Base-by-base conservation (phyloP, 768 basidiomycete species). In the Podaxis sp. region DNA sequence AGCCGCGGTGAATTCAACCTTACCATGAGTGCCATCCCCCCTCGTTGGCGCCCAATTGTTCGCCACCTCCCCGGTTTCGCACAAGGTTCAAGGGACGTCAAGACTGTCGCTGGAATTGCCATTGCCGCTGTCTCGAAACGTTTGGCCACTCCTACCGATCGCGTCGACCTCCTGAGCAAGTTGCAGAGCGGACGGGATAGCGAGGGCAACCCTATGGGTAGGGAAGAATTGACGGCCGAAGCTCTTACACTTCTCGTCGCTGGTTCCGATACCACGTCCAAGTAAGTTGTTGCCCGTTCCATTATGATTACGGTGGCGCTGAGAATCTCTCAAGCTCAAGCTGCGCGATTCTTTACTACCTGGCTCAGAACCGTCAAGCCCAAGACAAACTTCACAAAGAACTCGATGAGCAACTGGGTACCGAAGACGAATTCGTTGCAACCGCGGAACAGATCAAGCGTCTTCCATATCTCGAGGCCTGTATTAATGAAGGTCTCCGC, bases 201-300 rank as follows among this genome's bases (percentile, higher is more conserved):
- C 51, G 74, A 81, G 11, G 95, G 95, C 13, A 85, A 93, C 5
- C 85, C 81, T 1, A 89, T 97, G 90, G 86, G 89, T 0, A 80
- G 81, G 30, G 86, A 85, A 67, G 95, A 96, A 71, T 75, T 97
- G 61, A 96, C 93, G 0, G 94, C 94, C 0, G 95, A 97, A 76
- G 89, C 90, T 48, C 74, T 92, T 19, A 94, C 93, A 0, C 85
- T 94, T 56, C 81, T 95, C 15, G 93, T 95, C 66, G 93, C 93
- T 9, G 94, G 94, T 2, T 91, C 89, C 2, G 95, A 97, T 69
- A 97, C 95, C 1, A 96, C 95, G 0, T 95, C 94, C 49, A 97
- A 96, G 92, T 93, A 67, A 64, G 87, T 33, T 2, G 33, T 70
- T 19, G 26, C 46, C 38, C 8, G 44, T 46, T 46, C 19, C 65